Evolutionary conservation across 176 grass and related monocot species (phyloP), one percentile per base, ranked within the genome.

Genomic region (Alloteropsis semialata): DNA sequence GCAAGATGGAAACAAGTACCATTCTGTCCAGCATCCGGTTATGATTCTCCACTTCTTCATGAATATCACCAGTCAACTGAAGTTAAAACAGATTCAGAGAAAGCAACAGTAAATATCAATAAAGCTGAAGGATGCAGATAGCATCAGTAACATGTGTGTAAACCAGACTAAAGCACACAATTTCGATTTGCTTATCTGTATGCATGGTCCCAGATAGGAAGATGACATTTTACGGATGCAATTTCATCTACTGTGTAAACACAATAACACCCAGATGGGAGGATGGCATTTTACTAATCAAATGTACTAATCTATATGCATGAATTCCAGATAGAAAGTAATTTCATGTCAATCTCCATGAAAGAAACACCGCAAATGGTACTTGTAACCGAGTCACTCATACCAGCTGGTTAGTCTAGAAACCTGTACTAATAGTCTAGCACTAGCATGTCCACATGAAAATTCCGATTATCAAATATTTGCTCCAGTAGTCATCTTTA

Each of bases 11-110:
- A 72, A 53, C 10, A 57, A 69, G 64, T 92, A 92, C 93, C 95
- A 97, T 97, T 65, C 86, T 39, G 58, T 94, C 92, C 81, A 97
- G 88, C 73, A 84, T 89, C 13, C 81, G 88, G 81, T 97, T 97
- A 76, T 97, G 95, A 79, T 64, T 63, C 79, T 94, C 95, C 50
- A 92, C 95, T 75, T 97, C 95, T 88, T 97, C 95, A 81, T 97
- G 86, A 74, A 94, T 94, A 84, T 94, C 90, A 9, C 90, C 92
- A 57, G 92, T 92, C 84, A 97, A 79, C 92, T 97, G 80, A 80
- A 65, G 74, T 75, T 54, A 83, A 57, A 90, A 64, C 14, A 78
- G 36, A 90, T 74, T 69, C 37, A 62, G 21, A 87, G 16, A 82
- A 45, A 81, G 25, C 34, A 69, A 69, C 11, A 34, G 54, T 72